Evolutionary conservation across 306 rosid species (phyloP).

Genomic region (Prunus davidiana): DNA sequence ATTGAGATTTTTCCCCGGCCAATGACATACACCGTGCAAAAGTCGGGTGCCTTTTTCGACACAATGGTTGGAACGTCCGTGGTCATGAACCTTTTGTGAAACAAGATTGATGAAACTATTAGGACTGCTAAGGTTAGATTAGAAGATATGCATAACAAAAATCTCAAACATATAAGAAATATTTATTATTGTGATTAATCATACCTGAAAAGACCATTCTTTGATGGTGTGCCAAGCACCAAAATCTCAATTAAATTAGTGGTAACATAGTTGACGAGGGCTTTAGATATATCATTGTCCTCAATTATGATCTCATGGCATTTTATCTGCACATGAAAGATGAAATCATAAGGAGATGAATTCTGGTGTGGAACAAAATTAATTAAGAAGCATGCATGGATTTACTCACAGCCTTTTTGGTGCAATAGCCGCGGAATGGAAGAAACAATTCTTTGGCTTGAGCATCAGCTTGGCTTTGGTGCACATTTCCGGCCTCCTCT

Average conservation of each 20-base stretch:
- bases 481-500: conserved; percentile 47
- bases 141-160: background rate
- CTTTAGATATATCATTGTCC: conserved; percentile 57
- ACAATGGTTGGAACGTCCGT: conserved; percentile 58
- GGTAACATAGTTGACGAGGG: conserved; percentile 44
- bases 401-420: conserved; percentile 60
- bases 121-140: background rate
- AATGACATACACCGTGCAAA: conserved; percentile 79
- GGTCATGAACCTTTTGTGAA: conserved; percentile 60
- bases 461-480: conserved; percentile 48
- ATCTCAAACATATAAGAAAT: background rate
- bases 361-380: background rate
- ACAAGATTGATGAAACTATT: background rate
- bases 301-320: conserved; percentile 70
- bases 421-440: conserved; percentile 81
- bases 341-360: background rate
- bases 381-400: background rate
- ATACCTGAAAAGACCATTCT: conserved; percentile 60
- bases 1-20: conserved; percentile 64
- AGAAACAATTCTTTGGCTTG: conserved; percentile 69
- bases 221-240: conserved; percentile 78
- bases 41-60: conserved; percentile 63
- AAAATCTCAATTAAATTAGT: conserved; percentile 49
- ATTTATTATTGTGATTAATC: background rate
- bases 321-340: conserved; percentile 47